Percentiles rank a stretch among this genome's conserved stretches.
Evolutionary conservation across 495 filamentous ascomycete genomes (phyloP).

Genomic region (Penicillium canariense): DNA sequence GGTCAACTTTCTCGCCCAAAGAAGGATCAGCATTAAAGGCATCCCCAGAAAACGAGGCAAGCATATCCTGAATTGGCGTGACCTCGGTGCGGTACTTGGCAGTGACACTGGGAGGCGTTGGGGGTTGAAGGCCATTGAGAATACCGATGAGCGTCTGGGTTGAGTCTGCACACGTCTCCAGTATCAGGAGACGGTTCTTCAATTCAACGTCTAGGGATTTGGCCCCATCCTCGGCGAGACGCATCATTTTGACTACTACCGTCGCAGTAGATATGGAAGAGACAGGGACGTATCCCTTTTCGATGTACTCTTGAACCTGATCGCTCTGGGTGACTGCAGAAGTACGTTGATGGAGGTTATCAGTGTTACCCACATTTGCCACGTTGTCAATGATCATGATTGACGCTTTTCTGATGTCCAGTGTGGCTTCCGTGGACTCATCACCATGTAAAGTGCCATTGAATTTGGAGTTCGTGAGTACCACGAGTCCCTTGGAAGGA

Average conservation of each 20-base stretch:
- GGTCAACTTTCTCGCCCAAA: slow-evolving; percentile 13
- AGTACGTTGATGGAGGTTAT: slow-evolving; percentile 45
- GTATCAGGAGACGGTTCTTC: slow-evolving; percentile 77
- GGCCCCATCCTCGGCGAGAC: slow-evolving; percentile 48
- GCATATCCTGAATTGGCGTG: slow-evolving; percentile 79
- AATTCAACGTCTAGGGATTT: slow-evolving; percentile 77
- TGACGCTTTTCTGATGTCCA: slow-evolving; percentile 74
- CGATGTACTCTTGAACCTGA: slow-evolving; percentile 64
- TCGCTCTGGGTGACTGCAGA: slow-evolving; percentile 49
- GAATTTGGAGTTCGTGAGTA: slow-evolving; percentile 74
- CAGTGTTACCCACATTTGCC: slow-evolving; percentile 45
- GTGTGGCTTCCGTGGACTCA: slow-evolving; percentile 54
- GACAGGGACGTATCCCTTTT: slow-evolving; percentile 77
- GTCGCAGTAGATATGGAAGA: slow-evolving; percentile 79
- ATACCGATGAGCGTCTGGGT: slow-evolving; percentile 87
- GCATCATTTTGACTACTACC: slow-evolving; percentile 56
- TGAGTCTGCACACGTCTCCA: slow-evolving; percentile 96
- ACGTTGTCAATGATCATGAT: slow-evolving; percentile 81
- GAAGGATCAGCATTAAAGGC: slow-evolving; percentile 56
- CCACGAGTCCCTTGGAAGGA: slow-evolving; percentile 68
- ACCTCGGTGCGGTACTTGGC: slow-evolving; percentile 86
- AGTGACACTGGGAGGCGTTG: slow-evolving; percentile 72
- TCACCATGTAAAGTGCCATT: slow-evolving; percentile 58
- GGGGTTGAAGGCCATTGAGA: slow-evolving; percentile 77
- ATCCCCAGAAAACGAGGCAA: slow-evolving; percentile 85